Evolutionary conservation across 257 asterid species (phyloP), one percentile per base, ranked within the genome.

Genomic region (Anisodus tanguticus): DNA sequence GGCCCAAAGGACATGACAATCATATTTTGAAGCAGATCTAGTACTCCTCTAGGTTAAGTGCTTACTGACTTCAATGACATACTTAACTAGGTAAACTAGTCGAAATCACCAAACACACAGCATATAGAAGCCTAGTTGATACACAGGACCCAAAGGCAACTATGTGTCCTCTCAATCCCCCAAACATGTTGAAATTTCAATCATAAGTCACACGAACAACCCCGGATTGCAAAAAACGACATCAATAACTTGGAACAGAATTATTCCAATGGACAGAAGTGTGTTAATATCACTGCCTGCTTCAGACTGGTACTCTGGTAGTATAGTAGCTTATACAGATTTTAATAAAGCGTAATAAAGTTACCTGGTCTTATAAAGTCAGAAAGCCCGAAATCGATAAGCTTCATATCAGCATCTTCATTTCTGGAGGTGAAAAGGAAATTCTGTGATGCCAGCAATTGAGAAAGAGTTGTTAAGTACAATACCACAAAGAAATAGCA

Each of bases 371-470:
- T 93, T 79, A 94, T 92, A 87, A 94, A 94, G 91, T 96, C 98
- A 12, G 99, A 96, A 82, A 96, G 99, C 80, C 98, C 99, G 83
- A 96, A 96, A 90, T 96, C 99, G 74, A 94, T 96, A 58, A 94
- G 97, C 91, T 96, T 94, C 99, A 93, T 90, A 86, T 90, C 97
- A 83, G 98, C 97, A 85, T 93, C 95, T 90, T 96, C 99, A 89
- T 90, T 91, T 91, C 91, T 91, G 68, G 99, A 89, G 81, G 98
- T 88, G 86, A 94, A 96, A 37, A 96, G 91, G 84, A 92, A 96
- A 88, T 96, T 96, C 98, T 96, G 94, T 74, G 86, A 76, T 43
- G 80, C 60, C 64, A 82, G 17, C 82, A 80, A 86, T 64, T n/a
- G 76, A 55, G 81, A 84, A 88, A 71, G 77, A 66, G 39, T 39